These are phyloP conservation scores for Aspergillus panamensis DNA, from an alignment of 495 filamentous ascomycete genomes.

Conservation along the genomic window DNA sequence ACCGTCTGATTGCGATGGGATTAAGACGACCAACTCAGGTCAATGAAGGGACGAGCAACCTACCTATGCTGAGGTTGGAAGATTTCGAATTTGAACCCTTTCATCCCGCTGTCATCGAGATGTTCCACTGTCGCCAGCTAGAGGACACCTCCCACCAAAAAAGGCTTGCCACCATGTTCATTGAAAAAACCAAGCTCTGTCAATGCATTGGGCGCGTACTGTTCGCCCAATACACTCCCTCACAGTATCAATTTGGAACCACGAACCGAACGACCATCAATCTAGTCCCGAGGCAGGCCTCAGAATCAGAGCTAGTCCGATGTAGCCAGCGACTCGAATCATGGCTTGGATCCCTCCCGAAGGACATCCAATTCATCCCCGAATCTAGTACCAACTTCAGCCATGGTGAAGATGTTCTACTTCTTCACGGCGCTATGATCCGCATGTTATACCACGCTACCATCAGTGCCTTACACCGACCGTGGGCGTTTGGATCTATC, in stretches of 20 bases:
- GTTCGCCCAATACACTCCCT: constrained; percentile 71
- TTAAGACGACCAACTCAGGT: constrained; percentile 81
- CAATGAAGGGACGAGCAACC: constrained; percentile 80
- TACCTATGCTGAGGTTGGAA: constrained; percentile 71
- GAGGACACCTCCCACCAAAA: constrained; percentile 54
- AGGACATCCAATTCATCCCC: constrained; percentile 45
- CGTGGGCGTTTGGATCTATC: constrained; percentile 60
- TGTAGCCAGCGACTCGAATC: constrained; percentile 68
- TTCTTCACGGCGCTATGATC: constrained; percentile 70
- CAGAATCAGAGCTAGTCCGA: constrained; percentile 59
- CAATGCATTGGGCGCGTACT: constrained; percentile 77
- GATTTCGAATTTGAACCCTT: constrained; percentile 74
- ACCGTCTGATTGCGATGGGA: constrained; percentile 79
- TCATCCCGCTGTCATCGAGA: constrained; percentile 42
- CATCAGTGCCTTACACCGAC: constrained; percentile 77
- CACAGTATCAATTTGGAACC: constrained; percentile 61
- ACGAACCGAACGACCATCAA: constrained; percentile 74
- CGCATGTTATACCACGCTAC: constrained; percentile 87
- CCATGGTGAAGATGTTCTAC: constrained; percentile 53
- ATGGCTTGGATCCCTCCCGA: constrained; percentile 66
- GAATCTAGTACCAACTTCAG: constrained; percentile 31
- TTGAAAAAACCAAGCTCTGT: constrained; percentile 81
- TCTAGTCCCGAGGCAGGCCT: constrained; percentile 73
- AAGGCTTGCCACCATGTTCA: constrained; percentile 76
- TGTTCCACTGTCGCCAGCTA: constrained; percentile 40